phyloP scores from a whole-genome alignment of 2,329 filamentous ascomycete genomes.

The Hymenoscyphus repandus region DNA sequence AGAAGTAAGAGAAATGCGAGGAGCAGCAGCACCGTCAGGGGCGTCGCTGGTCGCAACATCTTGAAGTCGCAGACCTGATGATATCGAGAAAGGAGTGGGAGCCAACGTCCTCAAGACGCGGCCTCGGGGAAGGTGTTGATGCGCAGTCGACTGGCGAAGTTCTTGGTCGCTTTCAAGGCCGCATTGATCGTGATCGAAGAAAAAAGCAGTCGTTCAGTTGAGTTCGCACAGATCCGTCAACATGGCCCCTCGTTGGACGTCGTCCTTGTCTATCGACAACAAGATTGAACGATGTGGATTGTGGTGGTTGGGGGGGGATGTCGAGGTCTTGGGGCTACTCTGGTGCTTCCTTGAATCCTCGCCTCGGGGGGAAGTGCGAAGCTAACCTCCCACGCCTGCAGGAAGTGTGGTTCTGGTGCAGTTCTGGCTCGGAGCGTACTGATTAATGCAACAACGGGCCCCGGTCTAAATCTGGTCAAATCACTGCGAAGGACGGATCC shows the following conservation, averaged over 20 bases:
- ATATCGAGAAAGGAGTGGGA: conserved; percentile 19
- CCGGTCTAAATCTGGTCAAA: too few species aligned
- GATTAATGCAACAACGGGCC: too few species aligned
- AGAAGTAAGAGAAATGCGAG: conserved; percentile 80
- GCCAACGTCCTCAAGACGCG: conserved; percentile 44
- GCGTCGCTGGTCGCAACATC: conserved; percentile 83
- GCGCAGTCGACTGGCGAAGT: neutral
- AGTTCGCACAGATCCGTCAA: conserved; percentile 6
- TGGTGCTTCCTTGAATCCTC: too few species aligned
- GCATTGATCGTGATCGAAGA: conserved; percentile 5
- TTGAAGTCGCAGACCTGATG: conserved; percentile 20
- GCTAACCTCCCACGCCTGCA: too few species aligned
- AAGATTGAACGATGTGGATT: neutral
- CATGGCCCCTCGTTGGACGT: neutral
- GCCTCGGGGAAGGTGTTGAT: conserved; percentile 20
- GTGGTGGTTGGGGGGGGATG: neutral
- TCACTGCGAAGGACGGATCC: too few species aligned
- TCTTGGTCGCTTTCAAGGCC: neutral
- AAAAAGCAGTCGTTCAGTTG: neutral
- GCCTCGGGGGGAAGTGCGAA: too few species aligned
- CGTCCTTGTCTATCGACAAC: neutral
- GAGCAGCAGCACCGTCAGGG: conserved; percentile 79
- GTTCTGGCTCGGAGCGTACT: too few species aligned
- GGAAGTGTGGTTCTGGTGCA: too few species aligned
- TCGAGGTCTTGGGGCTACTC: too few species aligned